Evolutionary conservation across 371 early-diverging fungal species (phyloP), one percentile per base, ranked within the genome.

Genomic region (Circinella umbellata): DNA sequence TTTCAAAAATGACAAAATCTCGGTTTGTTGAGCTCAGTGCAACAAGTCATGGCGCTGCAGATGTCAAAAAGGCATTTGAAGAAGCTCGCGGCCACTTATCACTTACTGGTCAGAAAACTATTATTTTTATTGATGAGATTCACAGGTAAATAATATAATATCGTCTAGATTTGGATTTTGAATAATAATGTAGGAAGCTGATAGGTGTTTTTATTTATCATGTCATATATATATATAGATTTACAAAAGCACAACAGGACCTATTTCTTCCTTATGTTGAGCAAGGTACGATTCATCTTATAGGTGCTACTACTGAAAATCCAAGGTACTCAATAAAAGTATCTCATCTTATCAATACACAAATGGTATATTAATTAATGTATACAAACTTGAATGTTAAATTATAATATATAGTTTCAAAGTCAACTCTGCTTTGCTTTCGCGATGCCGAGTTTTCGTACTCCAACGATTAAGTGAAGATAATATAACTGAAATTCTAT

Each of bases 291-390:
- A 88, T 93, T 57, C 87, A 87, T 20, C 74, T 95, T 10, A 89
- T 96, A 38, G 95, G 93, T 7, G 95, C 95, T 0, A 96, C 95
- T 0, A 96, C 96, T 3, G 96, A 96, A 68, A 96, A 96, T 68
- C 96, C 96, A 3, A 93, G 93, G 83, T 80, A 75, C 20, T 11
- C 7, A 48, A 18, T 27, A 5, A 66, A 14, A 42, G 42, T 9
- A 39, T 7, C 7, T 20, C 5, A n/a, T 42, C 13, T 13, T 17
- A 10, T 36, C 35, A 34, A 17, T 38, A 42, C 15, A 17, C 7
- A 13, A 63, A 13, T 42, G 20, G 20, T 46, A 11, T 17, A 37
- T 36, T 66, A 15, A 34, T 18, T 17, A 66, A 6, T 35, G 47
- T 14, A 8, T 35, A 39, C 10, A 14, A 38, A 27, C 27, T 27